Conservation (phyloP, 2,329 filamentous ascomycete species). For the Zymoseptoria pseudotritici region DNA sequence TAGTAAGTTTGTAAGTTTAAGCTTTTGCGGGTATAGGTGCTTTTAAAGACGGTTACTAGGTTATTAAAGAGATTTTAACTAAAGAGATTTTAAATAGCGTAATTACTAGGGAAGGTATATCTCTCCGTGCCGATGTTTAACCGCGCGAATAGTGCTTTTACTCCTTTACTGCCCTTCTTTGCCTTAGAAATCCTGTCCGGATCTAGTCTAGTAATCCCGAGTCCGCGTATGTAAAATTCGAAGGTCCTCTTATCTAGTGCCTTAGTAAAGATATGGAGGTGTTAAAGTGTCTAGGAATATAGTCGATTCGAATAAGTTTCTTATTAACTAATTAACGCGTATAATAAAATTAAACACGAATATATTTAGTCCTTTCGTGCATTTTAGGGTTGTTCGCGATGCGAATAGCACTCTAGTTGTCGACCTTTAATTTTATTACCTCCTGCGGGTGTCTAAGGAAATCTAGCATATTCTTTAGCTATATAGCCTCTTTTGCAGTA, state of each 20-base stretch:
- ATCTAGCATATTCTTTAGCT: background rate
- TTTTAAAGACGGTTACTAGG: too few species aligned
- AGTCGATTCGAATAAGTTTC: background rate
- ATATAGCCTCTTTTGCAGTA: background rate
- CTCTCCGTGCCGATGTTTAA: too few species aligned
- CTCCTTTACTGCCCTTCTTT: background rate
- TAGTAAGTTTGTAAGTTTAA: too few species aligned
- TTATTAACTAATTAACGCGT: background rate
- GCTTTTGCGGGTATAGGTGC: too few species aligned
- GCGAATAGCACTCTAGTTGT: background rate
- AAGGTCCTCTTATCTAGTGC: conserved; percentile 2
- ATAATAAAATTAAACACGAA: background rate
- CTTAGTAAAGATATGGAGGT: conserved; percentile 4
- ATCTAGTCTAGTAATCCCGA: background rate
- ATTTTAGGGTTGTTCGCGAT: background rate
- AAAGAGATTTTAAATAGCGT: too few species aligned
- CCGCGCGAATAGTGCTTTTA: too few species aligned
- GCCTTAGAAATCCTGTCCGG: background rate
- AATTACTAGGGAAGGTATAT: too few species aligned
- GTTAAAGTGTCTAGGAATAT: conserved; percentile 3
- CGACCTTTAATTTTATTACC: background rate
- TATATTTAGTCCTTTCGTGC: background rate
- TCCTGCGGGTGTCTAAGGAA: background rate
- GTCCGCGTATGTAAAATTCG: background rate
- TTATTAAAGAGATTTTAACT: too few species aligned